Percentiles rank a stretch among this genome's conserved stretches.
phyloP scores from a whole-genome alignment of 805 yeast species.

The Yarrowia alimentaria region DNA sequence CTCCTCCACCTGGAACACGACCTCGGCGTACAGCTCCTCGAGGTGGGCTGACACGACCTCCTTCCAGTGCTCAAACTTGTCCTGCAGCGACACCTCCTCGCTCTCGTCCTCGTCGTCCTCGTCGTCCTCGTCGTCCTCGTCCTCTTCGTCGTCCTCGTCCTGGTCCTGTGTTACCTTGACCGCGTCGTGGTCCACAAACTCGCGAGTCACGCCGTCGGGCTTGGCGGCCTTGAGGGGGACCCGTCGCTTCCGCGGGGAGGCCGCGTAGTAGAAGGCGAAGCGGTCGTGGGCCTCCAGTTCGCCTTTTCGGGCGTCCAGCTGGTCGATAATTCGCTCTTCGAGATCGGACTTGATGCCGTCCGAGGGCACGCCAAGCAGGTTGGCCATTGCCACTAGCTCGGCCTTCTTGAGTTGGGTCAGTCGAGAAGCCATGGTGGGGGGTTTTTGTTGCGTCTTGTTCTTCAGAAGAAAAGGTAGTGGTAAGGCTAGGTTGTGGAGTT shows the following conservation, averaged over 20 bases:
- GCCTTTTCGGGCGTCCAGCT: slow-evolving; percentile 28
- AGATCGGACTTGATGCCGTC: slow-evolving; percentile 38
- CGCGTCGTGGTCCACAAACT: too few species aligned
- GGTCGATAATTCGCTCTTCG: slow-evolving; percentile 35
- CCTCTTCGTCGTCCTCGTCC: slow-evolving; percentile 29
- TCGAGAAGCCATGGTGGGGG: too few species aligned
- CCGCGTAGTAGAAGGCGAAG: slow-evolving; percentile 29
- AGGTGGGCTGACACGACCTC: slow-evolving; percentile 34
- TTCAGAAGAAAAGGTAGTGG: too few species aligned
- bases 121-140: slow-evolving; percentile 31
- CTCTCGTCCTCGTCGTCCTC: slow-evolving; percentile 32
- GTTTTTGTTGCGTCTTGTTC: too few species aligned
- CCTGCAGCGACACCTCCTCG: slow-evolving; percentile 30
- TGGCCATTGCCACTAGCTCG: slow-evolving; percentile 42
- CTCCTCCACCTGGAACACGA: slow-evolving; percentile 28
- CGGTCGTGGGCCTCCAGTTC: slow-evolving; percentile 13
- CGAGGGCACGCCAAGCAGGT: slow-evolving; percentile 39
- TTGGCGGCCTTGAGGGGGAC: neutral
- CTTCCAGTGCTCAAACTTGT: slow-evolving; percentile 33
- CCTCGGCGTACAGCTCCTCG: slow-evolving; percentile 31
- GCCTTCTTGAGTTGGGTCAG: too few species aligned
- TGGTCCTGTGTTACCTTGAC: slow-evolving; percentile 18
- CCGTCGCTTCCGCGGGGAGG: slow-evolving; percentile 26
- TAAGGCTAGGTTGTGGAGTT: too few species aligned
- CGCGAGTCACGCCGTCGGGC: too few species aligned